phyloP scores from a whole-genome alignment of 2,329 filamentous ascomycete genomes.

The Colletotrichum shisoi region DNA sequence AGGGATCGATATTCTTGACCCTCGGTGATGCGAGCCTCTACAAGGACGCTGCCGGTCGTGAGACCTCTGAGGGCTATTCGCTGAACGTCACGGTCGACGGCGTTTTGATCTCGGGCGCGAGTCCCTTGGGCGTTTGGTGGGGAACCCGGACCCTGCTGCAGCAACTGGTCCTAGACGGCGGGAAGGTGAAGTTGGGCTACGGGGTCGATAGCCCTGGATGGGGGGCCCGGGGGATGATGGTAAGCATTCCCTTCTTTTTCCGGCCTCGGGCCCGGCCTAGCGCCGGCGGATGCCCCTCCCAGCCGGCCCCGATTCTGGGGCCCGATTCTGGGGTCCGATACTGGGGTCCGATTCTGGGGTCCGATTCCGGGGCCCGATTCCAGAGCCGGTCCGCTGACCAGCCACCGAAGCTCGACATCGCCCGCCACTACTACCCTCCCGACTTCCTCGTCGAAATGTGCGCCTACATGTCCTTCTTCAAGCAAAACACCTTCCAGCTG shows the following conservation, averaged over 20 bases:
- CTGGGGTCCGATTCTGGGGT: too few relatives aligned
- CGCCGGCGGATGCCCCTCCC: too few relatives aligned
- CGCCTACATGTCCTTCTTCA: constrained; percentile 68
- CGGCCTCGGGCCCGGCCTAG: neutral
- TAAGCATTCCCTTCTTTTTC: neutral
- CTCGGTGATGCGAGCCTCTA: constrained; percentile 52
- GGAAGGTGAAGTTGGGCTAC: constrained; percentile 53
- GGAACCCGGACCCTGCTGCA: constrained; percentile 64
- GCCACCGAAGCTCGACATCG: constrained; percentile 56
- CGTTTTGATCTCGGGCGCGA: constrained; percentile 60
- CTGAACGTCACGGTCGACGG: constrained; percentile 52
- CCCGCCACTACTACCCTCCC: constrained; percentile 64
- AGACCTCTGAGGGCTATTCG: constrained; percentile 59
- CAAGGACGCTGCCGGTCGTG: constrained; percentile 55
- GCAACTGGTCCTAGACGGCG: constrained; percentile 53
- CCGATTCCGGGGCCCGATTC: too few relatives aligned
- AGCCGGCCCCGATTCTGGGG: too few relatives aligned
- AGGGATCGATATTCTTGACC: constrained; percentile 56
- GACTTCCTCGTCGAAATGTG: constrained; percentile 65
- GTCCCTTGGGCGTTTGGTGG: constrained; percentile 66
- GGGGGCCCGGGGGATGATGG: constrained; percentile 57
- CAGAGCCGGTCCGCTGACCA: neutral
- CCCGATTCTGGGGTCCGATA: too few relatives aligned
- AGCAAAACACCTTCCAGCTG: constrained; percentile 66
- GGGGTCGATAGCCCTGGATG: constrained; percentile 61